Evolutionary conservation across 1,284 basidiomycete genomes (phyloP).

Genomic region (Trichosporon faecale): DNA sequence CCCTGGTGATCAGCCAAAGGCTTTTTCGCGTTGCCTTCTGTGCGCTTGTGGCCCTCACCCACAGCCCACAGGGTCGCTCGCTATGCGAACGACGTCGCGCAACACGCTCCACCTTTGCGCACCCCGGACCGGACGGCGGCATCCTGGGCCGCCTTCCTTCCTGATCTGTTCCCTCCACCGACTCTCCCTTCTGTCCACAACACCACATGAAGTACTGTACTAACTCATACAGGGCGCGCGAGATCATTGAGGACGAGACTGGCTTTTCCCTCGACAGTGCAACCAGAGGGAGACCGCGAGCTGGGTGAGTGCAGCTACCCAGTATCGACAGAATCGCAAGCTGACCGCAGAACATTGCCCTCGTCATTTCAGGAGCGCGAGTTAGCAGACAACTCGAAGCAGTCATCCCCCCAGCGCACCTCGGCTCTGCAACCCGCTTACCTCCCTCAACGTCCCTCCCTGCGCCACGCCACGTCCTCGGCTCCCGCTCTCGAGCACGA

Average conservation of each 20-base stretch:
- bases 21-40: background rate
- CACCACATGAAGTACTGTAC: background rate
- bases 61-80: background rate
- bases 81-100: background rate
- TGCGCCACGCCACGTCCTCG: slow-evolving; percentile 71
- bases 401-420: slow-evolving; percentile 28
- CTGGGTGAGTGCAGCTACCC: slow-evolving; percentile 41
- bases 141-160: slow-evolving; percentile 5
- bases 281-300: slow-evolving; percentile 46
- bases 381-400: slow-evolving; percentile 1
- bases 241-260: slow-evolving; percentile 71
- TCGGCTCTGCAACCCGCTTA: slow-evolving; percentile 44
- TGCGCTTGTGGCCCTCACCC: background rate
- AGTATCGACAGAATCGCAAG: background rate
- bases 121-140: background rate
- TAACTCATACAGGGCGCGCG: slow-evolving; percentile 63
- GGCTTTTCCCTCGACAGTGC: slow-evolving; percentile 54
- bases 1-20: background rate
- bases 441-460: slow-evolving; percentile 47
- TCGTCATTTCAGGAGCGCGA: slow-evolving; percentile 44
- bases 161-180: background rate
- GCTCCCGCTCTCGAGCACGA: slow-evolving; percentile 59
- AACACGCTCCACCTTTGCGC: background rate
- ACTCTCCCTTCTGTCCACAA: background rate
- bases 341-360: slow-evolving; percentile 44